A percentile compares a stretch with the other conserved stretches of the same genome.
These are phyloP conservation scores for Stephania yunnanensis DNA, from an alignment of 164 flowering plant species.

Conservation along the genomic window DNA sequence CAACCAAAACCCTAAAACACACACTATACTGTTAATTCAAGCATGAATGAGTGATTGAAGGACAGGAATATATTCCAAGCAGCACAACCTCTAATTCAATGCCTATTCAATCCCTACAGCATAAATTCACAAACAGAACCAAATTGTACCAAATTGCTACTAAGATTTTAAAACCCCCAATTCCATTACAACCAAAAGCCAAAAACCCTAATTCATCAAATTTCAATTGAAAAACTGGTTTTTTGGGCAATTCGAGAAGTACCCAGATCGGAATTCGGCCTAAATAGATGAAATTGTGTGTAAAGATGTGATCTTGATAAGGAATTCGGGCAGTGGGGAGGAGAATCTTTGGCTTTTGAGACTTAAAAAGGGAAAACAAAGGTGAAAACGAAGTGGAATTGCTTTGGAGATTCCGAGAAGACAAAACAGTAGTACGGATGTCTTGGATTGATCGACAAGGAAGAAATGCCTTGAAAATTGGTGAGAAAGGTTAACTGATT, in stretches of 20 bases:
- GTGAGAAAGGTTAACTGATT: conserved; percentile 4
- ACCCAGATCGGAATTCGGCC: conserved; percentile 26
- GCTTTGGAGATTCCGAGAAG: not conserved
- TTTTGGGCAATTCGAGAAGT: conserved; percentile 14
- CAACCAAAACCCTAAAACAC: not conserved
- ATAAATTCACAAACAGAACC: conserved; percentile 13
- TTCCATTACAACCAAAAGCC: not conserved
- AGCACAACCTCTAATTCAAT: not conserved
- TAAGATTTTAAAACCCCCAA: not conserved
- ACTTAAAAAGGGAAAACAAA: conserved; percentile 2
- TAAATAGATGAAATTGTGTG: conserved; percentile 15
- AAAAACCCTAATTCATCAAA: not conserved
- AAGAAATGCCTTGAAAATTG: not conserved
- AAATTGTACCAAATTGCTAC: not conserved
- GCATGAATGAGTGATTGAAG: conserved; percentile 1
- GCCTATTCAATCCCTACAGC: conserved; percentile 12
- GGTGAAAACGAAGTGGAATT: not conserved
- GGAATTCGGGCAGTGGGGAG: not conserved
- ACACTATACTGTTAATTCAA: not conserved
- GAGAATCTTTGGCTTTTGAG: conserved; percentile 20
- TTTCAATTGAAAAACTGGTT: not conserved
- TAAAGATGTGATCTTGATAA: conserved; percentile 15
- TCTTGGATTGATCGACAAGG: not conserved
- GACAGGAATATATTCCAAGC: conserved; percentile 19
- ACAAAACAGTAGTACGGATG: not conserved